Evolutionary conservation across 352 stramenopile species (phyloP).

Genomic region (Phytopythium litorale): DNA sequence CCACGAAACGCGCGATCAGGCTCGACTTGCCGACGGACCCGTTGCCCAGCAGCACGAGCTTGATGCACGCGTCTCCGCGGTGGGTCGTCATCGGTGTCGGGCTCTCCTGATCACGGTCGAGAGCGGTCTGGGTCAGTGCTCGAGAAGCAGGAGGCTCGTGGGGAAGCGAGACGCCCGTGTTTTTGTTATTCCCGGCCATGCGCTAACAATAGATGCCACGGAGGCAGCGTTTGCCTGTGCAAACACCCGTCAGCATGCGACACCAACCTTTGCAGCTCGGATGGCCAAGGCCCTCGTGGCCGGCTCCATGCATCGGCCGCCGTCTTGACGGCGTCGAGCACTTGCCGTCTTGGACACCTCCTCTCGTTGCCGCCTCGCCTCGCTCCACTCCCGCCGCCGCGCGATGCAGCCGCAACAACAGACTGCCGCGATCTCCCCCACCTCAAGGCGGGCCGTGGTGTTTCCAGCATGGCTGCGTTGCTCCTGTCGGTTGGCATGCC

Average conservation of each 20-base stretch:
- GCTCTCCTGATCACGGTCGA: background rate
- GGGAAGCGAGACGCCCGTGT: background rate
- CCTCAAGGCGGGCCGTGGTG: background rate
- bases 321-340: too few relatives aligned
- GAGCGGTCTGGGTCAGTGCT: background rate
- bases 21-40: slow-evolving; percentile 85
- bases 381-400: too few relatives aligned
- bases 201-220: background rate
- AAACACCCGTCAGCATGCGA: background rate
- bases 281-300: too few relatives aligned
- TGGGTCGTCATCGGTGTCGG: background rate
- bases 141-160: background rate
- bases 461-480: background rate
- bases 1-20: slow-evolving; percentile 80
- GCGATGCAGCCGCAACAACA: too few relatives aligned
- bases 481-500: too few relatives aligned
- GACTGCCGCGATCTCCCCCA: background rate
- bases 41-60: slow-evolving; percentile 84
- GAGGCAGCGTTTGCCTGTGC: background rate
- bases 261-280: background rate
- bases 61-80: slow-evolving; percentile 55
- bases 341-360: too few relatives aligned
- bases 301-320: too few relatives aligned
- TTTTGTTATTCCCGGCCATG: background rate
- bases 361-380: too few relatives aligned